Evolutionary conservation across 805 yeast genomes (phyloP).

Genomic region (Ogataea methylovora): DNA sequence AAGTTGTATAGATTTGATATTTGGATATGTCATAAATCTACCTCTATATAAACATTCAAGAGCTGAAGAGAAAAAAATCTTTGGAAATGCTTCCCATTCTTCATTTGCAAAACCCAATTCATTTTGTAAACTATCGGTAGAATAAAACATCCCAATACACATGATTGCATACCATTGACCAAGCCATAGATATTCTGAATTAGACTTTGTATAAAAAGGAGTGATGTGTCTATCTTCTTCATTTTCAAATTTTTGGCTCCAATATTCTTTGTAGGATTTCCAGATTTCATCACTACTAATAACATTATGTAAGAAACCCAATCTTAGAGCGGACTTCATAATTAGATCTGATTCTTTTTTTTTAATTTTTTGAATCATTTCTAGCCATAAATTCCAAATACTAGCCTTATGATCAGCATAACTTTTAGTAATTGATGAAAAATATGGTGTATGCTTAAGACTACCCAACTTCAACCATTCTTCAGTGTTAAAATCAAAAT

Average conservation of each 20-base stretch:
- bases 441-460: neutral
- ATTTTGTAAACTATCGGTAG: conserved; percentile 15
- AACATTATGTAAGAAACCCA: conserved; percentile 34
- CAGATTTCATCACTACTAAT: conserved; percentile 54
- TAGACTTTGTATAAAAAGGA: conserved; percentile 15
- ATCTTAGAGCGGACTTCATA: conserved; percentile 12
- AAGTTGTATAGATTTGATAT: conserved; percentile 18
- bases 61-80: conserved; percentile 22
- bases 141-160: conserved; percentile 21
- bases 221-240: conserved; percentile 18
- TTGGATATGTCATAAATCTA: conserved; percentile 24
- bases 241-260: conserved; percentile 11
- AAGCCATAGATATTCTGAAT: conserved; percentile 21
- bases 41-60: conserved; percentile 26
- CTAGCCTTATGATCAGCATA: conserved; percentile 15
- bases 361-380: conserved; percentile 8
- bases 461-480: conserved; percentile 16
- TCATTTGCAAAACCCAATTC: conserved; percentile 15
- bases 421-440: conserved; percentile 5
- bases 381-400: conserved; percentile 21
- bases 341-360: conserved; percentile 15
- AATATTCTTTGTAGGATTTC: conserved; percentile 46
- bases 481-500: conserved; percentile 20
- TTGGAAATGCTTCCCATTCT: conserved; percentile 20
- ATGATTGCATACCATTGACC: conserved; percentile 24